Evolutionary conservation across 2,329 filamentous ascomycete genomes (phyloP), one percentile per base, ranked within the genome.

Genomic region (Iodosphaeria phyllophila): DNA sequence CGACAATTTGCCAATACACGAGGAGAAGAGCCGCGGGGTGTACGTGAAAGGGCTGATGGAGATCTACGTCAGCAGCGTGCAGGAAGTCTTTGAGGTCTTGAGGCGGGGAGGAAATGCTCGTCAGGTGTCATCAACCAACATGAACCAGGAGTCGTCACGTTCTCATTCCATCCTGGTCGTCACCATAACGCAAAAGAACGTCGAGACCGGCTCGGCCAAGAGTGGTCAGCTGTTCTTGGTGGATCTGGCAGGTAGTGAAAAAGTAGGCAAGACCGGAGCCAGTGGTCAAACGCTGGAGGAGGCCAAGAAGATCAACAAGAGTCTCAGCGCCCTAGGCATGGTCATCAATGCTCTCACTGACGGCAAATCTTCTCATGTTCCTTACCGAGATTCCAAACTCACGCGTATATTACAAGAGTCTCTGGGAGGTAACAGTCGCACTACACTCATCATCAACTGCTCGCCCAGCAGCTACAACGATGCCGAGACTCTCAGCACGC

Each of bases 281-380:
- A 93, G 82, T 47, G 89, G 89, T 29, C 89, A 95, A 53, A 95
- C 86, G 4, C 62, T 98, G 21, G 89, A 95, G 51, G 89, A 98
- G 50, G 89, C 89, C 32, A 95, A 95, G 64, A 98, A 98, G 64
- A 98, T 98, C 65, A 98, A 98, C 66, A 95, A 95, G 65, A 93
- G 83, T 63, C 66, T 98, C 58, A 93, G 84, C 56, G 84, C 89
- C 28, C 64, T 98, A 31, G 89, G 89, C 42, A 95, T 93, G 84
- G 89, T 95, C 56, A 98, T 98, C 63, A 95, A 95, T 53, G 72
- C 84, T 27, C 58, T 98, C 40, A 93, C 89, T 3, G 89, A 95
- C 48, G 86, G 84, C 46, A 93, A 92, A 77, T 92, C 84, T 20
- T 83, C 77, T 22, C 84, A 95, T 44, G 67, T 98, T 35, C 89